Percentiles rank a stretch among this genome's conserved stretches.
phyloP scores from a whole-genome alignment of 129 eudicot species.

The Flaveria robusta region DNA sequence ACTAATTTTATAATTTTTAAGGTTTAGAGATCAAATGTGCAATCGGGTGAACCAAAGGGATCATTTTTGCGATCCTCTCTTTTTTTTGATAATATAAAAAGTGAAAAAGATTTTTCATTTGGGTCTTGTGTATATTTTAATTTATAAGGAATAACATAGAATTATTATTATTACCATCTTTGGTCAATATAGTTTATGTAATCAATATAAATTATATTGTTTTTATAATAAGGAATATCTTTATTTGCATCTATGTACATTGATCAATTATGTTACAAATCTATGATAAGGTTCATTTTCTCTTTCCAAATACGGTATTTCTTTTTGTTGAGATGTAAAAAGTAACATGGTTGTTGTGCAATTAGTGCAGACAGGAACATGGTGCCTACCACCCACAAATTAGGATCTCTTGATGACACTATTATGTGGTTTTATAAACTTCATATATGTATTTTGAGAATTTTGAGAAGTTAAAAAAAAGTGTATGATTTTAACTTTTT shows the following conservation, averaged over 20 bases:
- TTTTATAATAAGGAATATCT: background rate
- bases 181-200: background rate
- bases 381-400: background rate
- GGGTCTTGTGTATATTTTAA: no score
- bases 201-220: background rate
- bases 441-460: no score
- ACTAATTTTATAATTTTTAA: no score
- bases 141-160: no score
- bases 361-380: background rate
- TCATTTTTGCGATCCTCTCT: no score
- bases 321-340: background rate
- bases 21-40: no score
- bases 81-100: no score
- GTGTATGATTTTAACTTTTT: no score
- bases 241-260: background rate
- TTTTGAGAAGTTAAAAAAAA: no score
- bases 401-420: background rate
- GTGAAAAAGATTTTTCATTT: no score
- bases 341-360: conserved; percentile 7
- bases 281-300: background rate
- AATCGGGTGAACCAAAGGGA: no score
- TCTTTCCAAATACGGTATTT: background rate
- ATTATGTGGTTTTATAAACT: no score
- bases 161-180: background rate
- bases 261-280: background rate